Evolutionary conservation across 2,329 filamentous ascomycete genomes (phyloP), one percentile per base, ranked within the genome.

Genomic region (Alternaria alternata): DNA sequence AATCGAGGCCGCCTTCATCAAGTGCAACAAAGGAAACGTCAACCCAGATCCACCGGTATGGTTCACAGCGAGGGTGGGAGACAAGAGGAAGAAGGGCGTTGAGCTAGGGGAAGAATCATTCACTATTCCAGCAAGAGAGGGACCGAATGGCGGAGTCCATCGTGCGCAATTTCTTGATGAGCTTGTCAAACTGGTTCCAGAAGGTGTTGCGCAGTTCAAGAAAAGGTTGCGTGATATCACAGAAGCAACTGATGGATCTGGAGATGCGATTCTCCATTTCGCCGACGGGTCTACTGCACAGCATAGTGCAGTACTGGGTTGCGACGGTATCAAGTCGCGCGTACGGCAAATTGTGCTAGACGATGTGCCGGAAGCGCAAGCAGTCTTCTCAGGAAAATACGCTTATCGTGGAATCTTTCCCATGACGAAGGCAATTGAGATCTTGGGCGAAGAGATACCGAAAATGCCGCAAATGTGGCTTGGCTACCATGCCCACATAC

Each of bases 381-480:
- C 87, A 0, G 72, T 78, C 1, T 90, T 87, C 70, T 83, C 83
- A 0, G 79, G 84, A 32, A 87, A 88, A 62, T 86, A 86, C 74
- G 88, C 86, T 34, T 91, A 88, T 74, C 82, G 89, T 7, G 85
- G 85, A 0, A 74, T 91, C 3, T 80, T 90, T 2, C 86, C 88
- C 0, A 90, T 90, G 82, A 77, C 81, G 1, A 73, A 82, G 16
- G 87, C 86, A 0, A 72, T 79, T 1, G 71, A 78, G 11, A 80
- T 81, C 2, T 64, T 90, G 3, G 85, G 86, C 2, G 72, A 81
- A 86, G 54, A 88, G 87, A 0, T 84, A 83, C 0, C 75, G 81
- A 52, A 86, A 84, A 0, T 88, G 91, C 70, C 79, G 86, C 66
- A 81, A 84, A 12, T 85, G 30, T 39, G 38, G 38, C n/a, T 48